Evolutionary conservation across 768 basidiomycete species (phyloP), one percentile per base, ranked within the genome.

Genomic region (Hortiboletus flavorubellus): DNA sequence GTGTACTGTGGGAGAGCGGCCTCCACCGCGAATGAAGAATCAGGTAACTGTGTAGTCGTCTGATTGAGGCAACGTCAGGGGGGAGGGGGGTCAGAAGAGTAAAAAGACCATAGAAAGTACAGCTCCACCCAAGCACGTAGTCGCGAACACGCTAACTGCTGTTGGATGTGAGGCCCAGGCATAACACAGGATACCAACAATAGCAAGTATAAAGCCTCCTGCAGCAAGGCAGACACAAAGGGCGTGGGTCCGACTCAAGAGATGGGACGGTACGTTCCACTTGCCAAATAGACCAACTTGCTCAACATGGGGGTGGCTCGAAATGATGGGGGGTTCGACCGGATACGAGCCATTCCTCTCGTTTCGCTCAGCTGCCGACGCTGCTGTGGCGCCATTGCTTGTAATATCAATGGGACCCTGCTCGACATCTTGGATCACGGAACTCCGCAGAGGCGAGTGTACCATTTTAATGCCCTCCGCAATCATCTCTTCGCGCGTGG

Each of bases 171-270:
- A 61, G 11, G 76, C 73, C 83, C 83, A 85, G 4, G 78, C 72
- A 53, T 77, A 82, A 58, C 76, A 76, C 7, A 82, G 3, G 46
- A 83, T 76, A 0, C 84, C 84, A 9, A 70, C 60, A 26, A 83
- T 68, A 2, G 78, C 78, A 14, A 85, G 70, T 12, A 73, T 59
- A 60, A 85, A 85, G 18, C 83, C 83, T 33, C 72, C 38, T 8
- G 72, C 68, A 11, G 83, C 71, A 8, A 81, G 63, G 52, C 68
- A 56, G 50, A 84, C 76, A 57, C 80, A 82, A 5, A 84, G 66
- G 29, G 72, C 55, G 52, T 84, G 82, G 34, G 75, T 77, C n/a
- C 78, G 74, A 49, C 74, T 75, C 35, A 85, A 72, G 29, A 85
- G 67, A 56, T 80, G 76, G 8, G 62, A 64, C 11, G 69, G 72